Conservation (phyloP, 148 eudicot species). For the Agrostemma githago region DNA sequence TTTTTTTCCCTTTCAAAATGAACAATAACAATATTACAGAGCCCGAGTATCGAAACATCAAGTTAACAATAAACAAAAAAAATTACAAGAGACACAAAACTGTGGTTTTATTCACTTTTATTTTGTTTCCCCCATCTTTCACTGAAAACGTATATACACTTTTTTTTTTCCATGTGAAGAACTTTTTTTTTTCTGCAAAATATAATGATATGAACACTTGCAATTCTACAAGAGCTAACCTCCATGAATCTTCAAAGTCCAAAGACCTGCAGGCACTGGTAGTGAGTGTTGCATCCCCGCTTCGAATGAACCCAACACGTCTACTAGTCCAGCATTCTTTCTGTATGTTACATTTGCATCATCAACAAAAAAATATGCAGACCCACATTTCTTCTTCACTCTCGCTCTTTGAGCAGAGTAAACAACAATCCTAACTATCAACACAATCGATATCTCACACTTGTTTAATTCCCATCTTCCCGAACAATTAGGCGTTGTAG, state of each 20-base stretch:
- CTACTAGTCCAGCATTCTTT: conserved; percentile 43
- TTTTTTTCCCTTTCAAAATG: conserved; percentile 6
- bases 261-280: conserved; percentile 45
- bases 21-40: conserved; percentile 15
- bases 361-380: conserved; percentile 28
- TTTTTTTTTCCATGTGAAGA: conserved; percentile 22
- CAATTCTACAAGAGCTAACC: conserved; percentile 28
- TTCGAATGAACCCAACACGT: conserved; percentile 80
- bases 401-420: conserved; percentile 54
- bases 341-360: conserved; percentile 35
- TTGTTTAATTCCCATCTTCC: conserved; percentile 24
- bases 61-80: conserved; percentile 23
- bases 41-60: conserved; percentile 35
- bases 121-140: conserved; percentile 17
- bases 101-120: conserved; percentile 30
- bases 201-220: conserved; percentile 31
- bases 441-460: conserved; percentile 33
- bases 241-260: conserved; percentile 28
- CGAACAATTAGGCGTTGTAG: conserved; percentile 47
- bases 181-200: conserved; percentile 17
- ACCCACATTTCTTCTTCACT: conserved; percentile 35
- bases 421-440: conserved; percentile 27
- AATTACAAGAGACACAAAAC: conserved; percentile 17
- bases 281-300: conserved; percentile 67
- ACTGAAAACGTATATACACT: conserved; percentile 19